Evolutionary conservation across 345 rosid species (phyloP).

Genomic region (Pistacia atlantica): DNA sequence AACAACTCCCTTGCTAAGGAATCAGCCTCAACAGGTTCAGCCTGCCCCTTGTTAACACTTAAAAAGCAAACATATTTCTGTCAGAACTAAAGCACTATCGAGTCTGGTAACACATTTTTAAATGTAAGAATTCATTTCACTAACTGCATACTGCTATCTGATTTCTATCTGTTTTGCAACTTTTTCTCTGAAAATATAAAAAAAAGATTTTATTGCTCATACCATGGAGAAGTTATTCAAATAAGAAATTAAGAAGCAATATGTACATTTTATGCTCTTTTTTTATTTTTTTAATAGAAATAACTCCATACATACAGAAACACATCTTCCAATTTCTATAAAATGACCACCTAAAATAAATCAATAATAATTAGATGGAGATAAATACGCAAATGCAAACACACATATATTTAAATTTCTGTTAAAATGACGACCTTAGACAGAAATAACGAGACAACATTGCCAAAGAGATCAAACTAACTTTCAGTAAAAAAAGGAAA

Average conservation of each 20-base stretch:
- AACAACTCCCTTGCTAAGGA: conserved; percentile 73
- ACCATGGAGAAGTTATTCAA: background rate
- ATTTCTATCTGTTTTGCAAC: background rate
- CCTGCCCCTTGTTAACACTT: conserved; percentile 89
- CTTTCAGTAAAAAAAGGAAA: background rate
- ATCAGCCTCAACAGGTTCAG: conserved; percentile 66
- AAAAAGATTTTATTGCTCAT: background rate
- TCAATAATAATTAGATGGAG: background rate
- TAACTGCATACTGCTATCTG: conserved; percentile 8
- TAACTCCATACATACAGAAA: background rate
- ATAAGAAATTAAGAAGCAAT: background rate
- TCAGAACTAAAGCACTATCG: conserved; percentile 27
- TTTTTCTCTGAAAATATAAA: background rate
- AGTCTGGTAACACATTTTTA: conserved; percentile 3
- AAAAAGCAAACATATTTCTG: conserved; percentile 31
- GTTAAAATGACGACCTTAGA: background rate
- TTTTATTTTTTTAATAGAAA: no score
- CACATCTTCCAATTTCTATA: background rate
- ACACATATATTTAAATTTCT: background rate
- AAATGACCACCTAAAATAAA: background rate
- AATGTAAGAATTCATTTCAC: background rate
- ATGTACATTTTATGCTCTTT: background rate
- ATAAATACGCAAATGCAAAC: background rate
- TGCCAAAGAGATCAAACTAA: background rate
- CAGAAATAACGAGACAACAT: conserved; percentile 2